Base-by-base conservation (phyloP, 2,329 filamentous ascomycete genomes). In the Aureobasidium sp. region DNA sequence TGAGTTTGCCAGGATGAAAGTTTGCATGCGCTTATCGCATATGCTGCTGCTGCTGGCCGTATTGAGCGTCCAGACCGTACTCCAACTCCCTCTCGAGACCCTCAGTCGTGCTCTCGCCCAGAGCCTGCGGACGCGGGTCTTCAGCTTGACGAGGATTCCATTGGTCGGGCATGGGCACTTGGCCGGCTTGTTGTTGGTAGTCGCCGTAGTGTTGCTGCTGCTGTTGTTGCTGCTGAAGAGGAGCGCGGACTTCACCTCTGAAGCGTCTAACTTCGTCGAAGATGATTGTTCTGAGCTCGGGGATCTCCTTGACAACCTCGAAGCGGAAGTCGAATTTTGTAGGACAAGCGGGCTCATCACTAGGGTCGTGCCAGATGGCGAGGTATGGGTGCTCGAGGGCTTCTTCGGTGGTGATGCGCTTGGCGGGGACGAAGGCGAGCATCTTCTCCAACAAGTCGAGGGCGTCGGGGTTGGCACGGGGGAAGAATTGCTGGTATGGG, bases 251-350 rank as follows among this genome's bases (percentile, higher is more conserved):
- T 57, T 63, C 66, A 63, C 64, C 80, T 65, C 94, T 86, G 85
- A 99, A 99, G 66, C 86, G 83, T 71, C 86, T 82, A 53, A 99
- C 94, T 76, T 99, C 94, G n/a, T 93, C 88, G 63, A 97, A 81
- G 67, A 99, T 99, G 90, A 97, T 95, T 76, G 87, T 87, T 73
- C 94, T 90, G 92, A 99, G 97, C 68, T 97, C 90, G 27, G 81
- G 83, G 21, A 99, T 91, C 48, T 97, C 94, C 59, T 99, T 93
- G 42, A 97, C 86, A n/a, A 96, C 87, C 75, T 99, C 94, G 71
- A 99, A 99, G 74, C 93, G 89, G 79, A 99, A 99, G 80, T 99
- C 92, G 77, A 99, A 99, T 21, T 91, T 92, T 16, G 88, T 90
- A 0, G 92, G 92, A 79, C 93, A 97, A 66, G 87, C 85, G 25